phyloP scores from a whole-genome alignment of 1,139 yeast genomes.

The Debaryomyces psychrophilus region DNA sequence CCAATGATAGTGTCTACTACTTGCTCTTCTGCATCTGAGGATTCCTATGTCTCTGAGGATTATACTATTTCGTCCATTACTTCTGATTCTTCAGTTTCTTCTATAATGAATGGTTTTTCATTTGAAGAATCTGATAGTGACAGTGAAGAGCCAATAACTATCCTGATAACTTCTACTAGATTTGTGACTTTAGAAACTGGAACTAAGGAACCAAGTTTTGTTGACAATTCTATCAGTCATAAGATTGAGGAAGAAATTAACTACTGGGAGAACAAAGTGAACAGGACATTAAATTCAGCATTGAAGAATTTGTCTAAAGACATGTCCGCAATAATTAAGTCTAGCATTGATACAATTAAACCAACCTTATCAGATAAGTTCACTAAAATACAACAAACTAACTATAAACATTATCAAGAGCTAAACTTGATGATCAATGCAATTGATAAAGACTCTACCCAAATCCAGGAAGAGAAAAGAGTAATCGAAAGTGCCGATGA shows the following conservation, averaged over 20 bases:
- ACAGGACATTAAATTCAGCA: slow-evolving; percentile 48
- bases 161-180: slow-evolving; percentile 35
- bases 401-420: slow-evolving; percentile 47
- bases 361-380: slow-evolving; percentile 44
- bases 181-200: slow-evolving; percentile 22
- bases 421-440: slow-evolving; percentile 49
- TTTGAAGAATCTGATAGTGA: slow-evolving; percentile 11
- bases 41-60: not conserved
- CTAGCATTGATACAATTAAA: slow-evolving; percentile 34
- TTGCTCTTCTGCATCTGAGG: not conserved
- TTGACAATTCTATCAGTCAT: slow-evolving; percentile 17
- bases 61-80: not conserved
- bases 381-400: slow-evolving; percentile 43
- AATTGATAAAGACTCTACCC: slow-evolving; percentile 52
- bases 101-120: not conserved
- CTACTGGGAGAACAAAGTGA: slow-evolving; percentile 40
- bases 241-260: slow-evolving; percentile 32
- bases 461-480: slow-evolving; percentile 44
- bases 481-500: slow-evolving; percentile 26
- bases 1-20: not conserved
- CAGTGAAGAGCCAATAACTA: slow-evolving; percentile 28
- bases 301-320: slow-evolving; percentile 42
- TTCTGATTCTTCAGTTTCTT: not conserved
- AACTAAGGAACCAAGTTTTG: slow-evolving; percentile 18
- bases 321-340: slow-evolving; percentile 39